Evolutionary conservation across 2,329 filamentous ascomycete species (phyloP).

Genomic region (Hymenoscyphus infarciens): DNA sequence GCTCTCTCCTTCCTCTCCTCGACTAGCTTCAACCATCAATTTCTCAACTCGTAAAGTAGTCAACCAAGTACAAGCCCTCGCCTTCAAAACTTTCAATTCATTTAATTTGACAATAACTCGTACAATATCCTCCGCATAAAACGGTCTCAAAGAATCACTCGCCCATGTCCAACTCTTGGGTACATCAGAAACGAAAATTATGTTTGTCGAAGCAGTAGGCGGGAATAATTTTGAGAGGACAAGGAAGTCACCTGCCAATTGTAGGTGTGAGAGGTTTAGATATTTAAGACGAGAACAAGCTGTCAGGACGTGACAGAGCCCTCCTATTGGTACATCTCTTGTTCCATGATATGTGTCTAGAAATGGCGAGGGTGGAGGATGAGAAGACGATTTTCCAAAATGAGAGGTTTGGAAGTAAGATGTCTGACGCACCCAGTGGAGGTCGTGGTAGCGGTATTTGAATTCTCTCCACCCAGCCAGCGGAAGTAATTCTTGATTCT

Average conservation of each 20-base stretch:
- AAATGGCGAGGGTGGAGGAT: slow-evolving; percentile 23
- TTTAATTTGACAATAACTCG: slow-evolving; percentile 13
- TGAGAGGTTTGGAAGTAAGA: background rate
- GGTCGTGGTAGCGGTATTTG: slow-evolving; percentile 22
- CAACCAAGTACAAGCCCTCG: slow-evolving; percentile 19
- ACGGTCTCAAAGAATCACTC: slow-evolving; percentile 8
- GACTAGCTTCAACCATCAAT: slow-evolving; percentile 9
- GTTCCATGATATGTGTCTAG: slow-evolving; percentile 18
- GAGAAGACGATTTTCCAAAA: slow-evolving; percentile 4
- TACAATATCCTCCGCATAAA: slow-evolving; percentile 22
- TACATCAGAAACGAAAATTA: slow-evolving; percentile 14
- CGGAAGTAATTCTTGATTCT: slow-evolving; percentile 7
- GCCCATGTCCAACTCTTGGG: slow-evolving; percentile 20
- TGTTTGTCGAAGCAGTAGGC: background rate
- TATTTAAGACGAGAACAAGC: slow-evolving; percentile 23
- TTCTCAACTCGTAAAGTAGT: slow-evolving; percentile 10
- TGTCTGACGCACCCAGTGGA: slow-evolving; percentile 6
- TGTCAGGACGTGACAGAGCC: slow-evolving; percentile 24
- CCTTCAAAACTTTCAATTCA: slow-evolving; percentile 19
- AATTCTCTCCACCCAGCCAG: slow-evolving; percentile 29
- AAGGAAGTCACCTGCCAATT: slow-evolving; percentile 22
- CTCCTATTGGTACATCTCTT: slow-evolving; percentile 27
- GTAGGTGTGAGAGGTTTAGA: slow-evolving; percentile 22
- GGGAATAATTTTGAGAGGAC: slow-evolving; percentile 5
- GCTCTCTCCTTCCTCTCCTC: slow-evolving; percentile 5